Evolutionary conservation across 1,284 basidiomycete genomes (phyloP).

Genomic region (Ceratobasidium sp.): DNA sequence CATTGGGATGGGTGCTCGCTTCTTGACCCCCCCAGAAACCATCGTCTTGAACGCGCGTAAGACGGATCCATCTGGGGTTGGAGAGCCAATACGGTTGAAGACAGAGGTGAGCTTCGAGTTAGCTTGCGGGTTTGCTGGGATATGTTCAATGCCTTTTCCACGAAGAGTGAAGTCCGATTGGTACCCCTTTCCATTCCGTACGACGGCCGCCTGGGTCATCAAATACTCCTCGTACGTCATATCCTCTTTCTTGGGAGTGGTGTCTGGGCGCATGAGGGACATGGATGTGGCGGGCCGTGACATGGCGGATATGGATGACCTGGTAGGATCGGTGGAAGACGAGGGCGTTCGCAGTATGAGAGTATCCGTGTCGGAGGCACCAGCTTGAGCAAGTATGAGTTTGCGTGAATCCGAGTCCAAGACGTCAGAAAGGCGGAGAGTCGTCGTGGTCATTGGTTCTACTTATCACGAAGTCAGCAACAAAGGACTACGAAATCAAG

Average conservation of each 20-base stretch:
- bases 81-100: conserved; percentile 11
- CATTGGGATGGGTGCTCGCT: neutral
- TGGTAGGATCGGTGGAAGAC: conserved; percentile 19
- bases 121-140: neutral
- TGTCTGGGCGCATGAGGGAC: conserved; percentile 10
- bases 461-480: neutral
- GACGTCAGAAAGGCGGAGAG: conserved; percentile 15
- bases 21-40: conserved; percentile 17
- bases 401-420: conserved; percentile 27
- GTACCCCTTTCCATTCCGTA: conserved; percentile 39
- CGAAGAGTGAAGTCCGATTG: conserved; percentile 36
- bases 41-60: conserved; percentile 31
- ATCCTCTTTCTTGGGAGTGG: neutral
- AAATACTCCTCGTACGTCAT: conserved; percentile 36
- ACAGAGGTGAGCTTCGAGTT: conserved; percentile 9
- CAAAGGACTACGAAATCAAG: neutral
- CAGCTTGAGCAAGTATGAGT: conserved; percentile 22
- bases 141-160: conserved; percentile 29
- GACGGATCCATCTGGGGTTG: conserved; percentile 1
- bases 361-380: conserved; percentile 6
- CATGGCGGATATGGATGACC: neutral
- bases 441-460: conserved; percentile 45
- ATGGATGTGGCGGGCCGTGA: conserved; percentile 26
- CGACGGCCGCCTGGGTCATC: conserved; percentile 31
- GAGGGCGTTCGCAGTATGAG: conserved; percentile 11